Percentiles rank a stretch among this genome's conserved stretches.
Evolutionary conservation across 108 stramenopile species (phyloP).

Genomic region (Fragilaria radians): DNA sequence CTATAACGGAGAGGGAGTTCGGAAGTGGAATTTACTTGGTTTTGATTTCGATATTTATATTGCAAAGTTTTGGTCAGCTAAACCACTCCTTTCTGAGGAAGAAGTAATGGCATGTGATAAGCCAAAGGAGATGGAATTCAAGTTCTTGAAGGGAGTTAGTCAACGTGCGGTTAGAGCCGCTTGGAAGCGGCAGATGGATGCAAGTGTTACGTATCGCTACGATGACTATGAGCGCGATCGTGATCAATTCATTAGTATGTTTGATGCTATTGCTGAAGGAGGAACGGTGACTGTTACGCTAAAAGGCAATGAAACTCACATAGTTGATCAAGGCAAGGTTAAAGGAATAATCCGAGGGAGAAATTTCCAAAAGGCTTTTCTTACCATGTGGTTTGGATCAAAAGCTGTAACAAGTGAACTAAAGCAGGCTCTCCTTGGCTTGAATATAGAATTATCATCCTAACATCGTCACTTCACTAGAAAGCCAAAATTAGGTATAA

Average conservation of each 20-base stretch:
- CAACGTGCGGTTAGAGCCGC: conserved; percentile 14
- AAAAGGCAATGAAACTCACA: conserved; percentile 19
- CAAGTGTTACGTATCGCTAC: conserved; percentile 20
- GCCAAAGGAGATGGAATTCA: conserved; percentile 26
- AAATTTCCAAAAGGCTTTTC: conserved; percentile 25
- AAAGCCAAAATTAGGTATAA: no score
- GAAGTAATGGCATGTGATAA: conserved; percentile 13
- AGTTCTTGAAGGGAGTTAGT: conserved; percentile 21
- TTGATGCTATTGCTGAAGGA: conserved; percentile 12
- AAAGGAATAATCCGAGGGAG: conserved; percentile 18
- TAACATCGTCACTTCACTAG: no score
- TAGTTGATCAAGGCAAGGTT: conserved; percentile 23
- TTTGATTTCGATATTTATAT: conserved; percentile 23
- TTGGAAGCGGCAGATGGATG: conserved; percentile 28
- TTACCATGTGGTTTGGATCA: conserved; percentile 39
- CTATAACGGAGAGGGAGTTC: conserved; percentile 25
- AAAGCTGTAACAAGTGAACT: conserved; percentile 22
- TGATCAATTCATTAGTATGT: conserved; percentile 16
- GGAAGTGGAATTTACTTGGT: conserved; percentile 18
- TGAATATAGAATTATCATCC: no score
- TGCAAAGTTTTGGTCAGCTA: conserved; percentile 19
- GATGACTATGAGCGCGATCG: conserved; percentile 28
- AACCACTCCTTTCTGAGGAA: conserved; percentile 5
- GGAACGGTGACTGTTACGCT: conserved; percentile 20
- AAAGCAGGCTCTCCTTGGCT: conserved; percentile 11